Evolutionary conservation across 1,139 yeast species (phyloP).

Genomic region (Meyerozyma sp.): DNA sequence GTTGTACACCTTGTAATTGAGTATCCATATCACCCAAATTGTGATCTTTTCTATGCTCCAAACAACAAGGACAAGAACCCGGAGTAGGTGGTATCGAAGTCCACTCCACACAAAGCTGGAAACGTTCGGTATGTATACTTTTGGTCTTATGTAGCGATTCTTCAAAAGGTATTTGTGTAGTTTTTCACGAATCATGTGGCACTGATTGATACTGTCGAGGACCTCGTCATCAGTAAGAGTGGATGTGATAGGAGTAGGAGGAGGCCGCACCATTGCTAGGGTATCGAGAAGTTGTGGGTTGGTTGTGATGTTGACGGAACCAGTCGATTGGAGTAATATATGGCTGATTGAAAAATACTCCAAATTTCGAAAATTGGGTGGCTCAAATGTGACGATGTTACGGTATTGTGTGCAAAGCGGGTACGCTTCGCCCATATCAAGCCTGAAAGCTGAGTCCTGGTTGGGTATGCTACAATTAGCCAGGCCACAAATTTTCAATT

Average conservation of each 20-base stretch:
- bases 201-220: conserved; percentile 30
- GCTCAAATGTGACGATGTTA: conserved; percentile 55
- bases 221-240: conserved; percentile 24
- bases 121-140: conserved; percentile 10
- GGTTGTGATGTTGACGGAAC: conserved; percentile 8
- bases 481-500: background rate
- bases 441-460: background rate
- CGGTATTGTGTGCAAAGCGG: conserved; percentile 7
- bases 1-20: conserved; percentile 20
- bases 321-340: conserved; percentile 54
- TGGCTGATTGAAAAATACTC: conserved; percentile 80
- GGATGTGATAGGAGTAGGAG: conserved; percentile 6
- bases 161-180: conserved; percentile 4
- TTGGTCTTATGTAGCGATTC: conserved; percentile 7
- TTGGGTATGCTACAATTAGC: background rate
- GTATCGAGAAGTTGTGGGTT: conserved; percentile 4
- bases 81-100: conserved; percentile 22
- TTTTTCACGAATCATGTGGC: conserved; percentile 18
- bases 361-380: conserved; percentile 69
- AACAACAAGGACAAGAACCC: conserved; percentile 15
- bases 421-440: background rate
- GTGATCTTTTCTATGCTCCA: conserved; percentile 16
- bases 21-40: conserved; percentile 15
- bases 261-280: conserved; percentile 4
- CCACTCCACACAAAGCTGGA: conserved; percentile 8